These are phyloP conservation scores for Ganoderma sinense DNA, from an alignment of 1,284 basidiomycete species.

Conservation along the genomic window DNA sequence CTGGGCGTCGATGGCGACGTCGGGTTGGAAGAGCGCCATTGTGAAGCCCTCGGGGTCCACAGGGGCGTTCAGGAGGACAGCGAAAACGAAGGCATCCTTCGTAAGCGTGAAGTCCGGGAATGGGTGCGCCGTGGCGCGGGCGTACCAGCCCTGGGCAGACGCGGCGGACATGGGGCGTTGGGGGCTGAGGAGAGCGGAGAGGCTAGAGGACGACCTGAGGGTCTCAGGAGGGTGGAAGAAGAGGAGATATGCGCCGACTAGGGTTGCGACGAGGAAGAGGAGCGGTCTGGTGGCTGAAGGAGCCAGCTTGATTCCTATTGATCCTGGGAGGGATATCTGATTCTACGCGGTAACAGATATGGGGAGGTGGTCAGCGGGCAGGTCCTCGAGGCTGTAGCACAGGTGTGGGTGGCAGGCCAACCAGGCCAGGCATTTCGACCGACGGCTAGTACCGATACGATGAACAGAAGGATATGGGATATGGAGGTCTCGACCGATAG, in stretches of 20 bases:
- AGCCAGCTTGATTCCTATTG: constrained; percentile 22
- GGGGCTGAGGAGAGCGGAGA: not conserved
- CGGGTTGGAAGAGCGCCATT: constrained; percentile 49
- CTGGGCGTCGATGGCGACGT: constrained; percentile 49
- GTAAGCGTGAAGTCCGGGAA: constrained; percentile 44
- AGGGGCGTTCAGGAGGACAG: constrained; percentile 48
- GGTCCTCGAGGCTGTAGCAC: not conserved
- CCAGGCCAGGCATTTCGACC: not conserved
- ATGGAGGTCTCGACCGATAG: not conserved
- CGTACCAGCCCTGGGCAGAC: constrained; percentile 42
- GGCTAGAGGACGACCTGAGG: not conserved
- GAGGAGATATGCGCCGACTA: constrained; percentile 26
- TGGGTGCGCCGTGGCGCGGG: constrained; percentile 43
- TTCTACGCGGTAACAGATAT: not conserved
- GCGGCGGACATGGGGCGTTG: constrained; percentile 15
- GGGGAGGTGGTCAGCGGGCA: constrained; percentile 5
- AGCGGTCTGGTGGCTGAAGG: constrained; percentile 15
- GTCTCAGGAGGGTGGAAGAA: constrained; percentile 13
- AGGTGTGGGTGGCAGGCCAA: not conserved
- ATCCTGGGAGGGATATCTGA: not conserved
- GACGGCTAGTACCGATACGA: not conserved
- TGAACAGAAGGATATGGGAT: not conserved
- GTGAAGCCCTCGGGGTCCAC: constrained; percentile 52
- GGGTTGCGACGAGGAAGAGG: constrained; percentile 21
- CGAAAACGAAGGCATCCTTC: constrained; percentile 43